Evolutionary conservation across 495 filamentous ascomycete species (phyloP).

Genomic region (Aspergillus egyptiacus): DNA sequence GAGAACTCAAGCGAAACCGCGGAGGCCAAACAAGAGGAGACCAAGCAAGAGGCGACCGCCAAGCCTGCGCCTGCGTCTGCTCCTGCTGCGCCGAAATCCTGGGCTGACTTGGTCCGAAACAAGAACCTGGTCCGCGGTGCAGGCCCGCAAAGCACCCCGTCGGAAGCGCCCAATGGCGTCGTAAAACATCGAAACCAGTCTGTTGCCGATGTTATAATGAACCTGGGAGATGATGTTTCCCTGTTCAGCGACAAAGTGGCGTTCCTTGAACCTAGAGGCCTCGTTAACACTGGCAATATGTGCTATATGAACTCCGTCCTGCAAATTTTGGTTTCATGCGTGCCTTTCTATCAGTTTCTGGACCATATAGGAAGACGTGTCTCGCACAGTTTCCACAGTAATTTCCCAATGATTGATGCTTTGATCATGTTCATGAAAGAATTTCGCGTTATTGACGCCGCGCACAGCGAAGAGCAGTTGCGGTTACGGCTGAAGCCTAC

Average conservation of each 20-base stretch:
- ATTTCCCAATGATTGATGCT: constrained; percentile 88
- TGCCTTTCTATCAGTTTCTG: constrained; percentile 90
- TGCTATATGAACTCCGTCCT: constrained; percentile 99
- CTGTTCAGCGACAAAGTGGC: constrained; percentile 57
- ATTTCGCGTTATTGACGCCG: constrained; percentile 78
- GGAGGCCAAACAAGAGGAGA: constrained; percentile 21
- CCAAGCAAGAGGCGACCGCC: constrained; percentile 13
- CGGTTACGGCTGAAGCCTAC: constrained; percentile 65
- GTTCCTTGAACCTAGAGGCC: constrained; percentile 88
- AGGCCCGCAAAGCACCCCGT: constrained; percentile 19
- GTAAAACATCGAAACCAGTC: constrained; percentile 51
- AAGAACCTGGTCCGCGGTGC: constrained; percentile 32
- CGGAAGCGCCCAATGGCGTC: constrained; percentile 42
- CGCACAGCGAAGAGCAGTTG: constrained; percentile 66
- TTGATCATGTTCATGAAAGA: constrained; percentile 98
- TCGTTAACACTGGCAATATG: constrained; percentile 98
- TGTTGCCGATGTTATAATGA: constrained; percentile 64
- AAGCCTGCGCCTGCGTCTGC: constrained; percentile 41
- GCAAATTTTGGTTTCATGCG: constrained; percentile 87
- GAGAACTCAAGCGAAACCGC: constrained; percentile 20
- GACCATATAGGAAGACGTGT: constrained; percentile 80
- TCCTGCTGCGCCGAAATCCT: constrained; percentile 58
- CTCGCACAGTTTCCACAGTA: constrained; percentile 85
- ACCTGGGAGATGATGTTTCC: constrained; percentile 54
- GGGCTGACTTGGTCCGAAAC: constrained; percentile 67